A percentile compares a stretch with the other conserved stretches of the same genome.
phyloP scores from a whole-genome alignment of 176 grass and related monocot species.

The Poa annua region DNA sequence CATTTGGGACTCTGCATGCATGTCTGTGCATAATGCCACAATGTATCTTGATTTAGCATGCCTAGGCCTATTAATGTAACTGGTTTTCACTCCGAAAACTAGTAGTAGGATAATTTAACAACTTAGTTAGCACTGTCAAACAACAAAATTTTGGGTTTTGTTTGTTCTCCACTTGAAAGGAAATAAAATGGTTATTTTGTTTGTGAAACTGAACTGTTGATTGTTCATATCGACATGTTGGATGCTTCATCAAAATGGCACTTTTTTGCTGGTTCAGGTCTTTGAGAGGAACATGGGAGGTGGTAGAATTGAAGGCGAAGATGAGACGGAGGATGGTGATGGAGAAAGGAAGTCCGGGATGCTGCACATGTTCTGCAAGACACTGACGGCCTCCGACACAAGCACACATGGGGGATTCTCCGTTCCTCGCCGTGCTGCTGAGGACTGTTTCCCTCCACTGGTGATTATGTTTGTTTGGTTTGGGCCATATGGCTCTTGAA shows the following conservation, averaged over 20 bases:
- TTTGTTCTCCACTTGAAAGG: not conserved
- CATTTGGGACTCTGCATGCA: not conserved
- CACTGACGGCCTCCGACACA: constrained; percentile 94
- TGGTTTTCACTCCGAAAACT: not conserved
- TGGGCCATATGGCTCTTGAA: constrained; percentile 10
- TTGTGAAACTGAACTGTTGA: not conserved
- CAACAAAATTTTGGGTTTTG: not conserved
- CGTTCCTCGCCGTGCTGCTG: constrained; percentile 94
- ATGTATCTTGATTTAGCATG: constrained; percentile 29
- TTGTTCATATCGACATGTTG: not conserved
- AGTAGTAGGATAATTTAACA: not conserved
- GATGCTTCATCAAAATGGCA: constrained; percentile 16
- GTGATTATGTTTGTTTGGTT: constrained; percentile 43
- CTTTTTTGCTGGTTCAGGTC: constrained; percentile 50
- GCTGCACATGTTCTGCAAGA: constrained; percentile 99
- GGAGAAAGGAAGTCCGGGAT: constrained; percentile 60
- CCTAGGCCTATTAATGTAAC: not conserved
- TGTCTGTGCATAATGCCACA: constrained; percentile 11
- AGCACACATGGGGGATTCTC: constrained; percentile 98
- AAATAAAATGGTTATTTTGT: not conserved
- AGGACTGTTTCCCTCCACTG: constrained; percentile 93
- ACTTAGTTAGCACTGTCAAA: not conserved
- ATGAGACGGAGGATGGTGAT: constrained; percentile 57
- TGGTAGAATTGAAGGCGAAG: constrained; percentile 53
- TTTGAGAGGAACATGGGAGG: constrained; percentile 51